phyloP scores from a whole-genome alignment of 306 rosid species.

The Cicer yamashitae region DNA sequence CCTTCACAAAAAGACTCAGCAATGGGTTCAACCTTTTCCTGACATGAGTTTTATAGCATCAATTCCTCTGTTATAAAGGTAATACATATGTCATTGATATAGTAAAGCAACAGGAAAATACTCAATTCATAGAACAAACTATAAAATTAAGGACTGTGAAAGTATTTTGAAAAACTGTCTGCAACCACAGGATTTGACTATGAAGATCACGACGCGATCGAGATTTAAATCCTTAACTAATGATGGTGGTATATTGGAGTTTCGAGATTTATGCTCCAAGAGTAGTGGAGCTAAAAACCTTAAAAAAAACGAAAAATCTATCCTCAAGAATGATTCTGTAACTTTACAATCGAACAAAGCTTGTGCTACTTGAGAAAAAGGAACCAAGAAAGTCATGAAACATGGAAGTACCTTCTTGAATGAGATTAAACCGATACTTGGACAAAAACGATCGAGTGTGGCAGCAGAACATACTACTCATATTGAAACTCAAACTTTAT shows the following conservation, averaged over 20 bases:
- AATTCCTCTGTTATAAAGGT: not conserved
- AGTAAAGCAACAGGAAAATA: slow-evolving; percentile 5
- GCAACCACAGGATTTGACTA: not conserved
- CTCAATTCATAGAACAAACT: not conserved
- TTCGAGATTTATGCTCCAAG: not conserved
- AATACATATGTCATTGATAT: not conserved
- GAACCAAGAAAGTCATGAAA: slow-evolving; percentile 24
- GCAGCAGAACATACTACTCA: slow-evolving; percentile 52
- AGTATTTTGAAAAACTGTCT: not conserved
- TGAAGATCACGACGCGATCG: not conserved
- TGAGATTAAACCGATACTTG: slow-evolving; percentile 7
- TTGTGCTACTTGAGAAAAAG: slow-evolving; percentile 22
- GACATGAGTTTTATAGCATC: not conserved
- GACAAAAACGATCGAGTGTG: slow-evolving; percentile 7
- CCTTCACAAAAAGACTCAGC: too few species aligned
- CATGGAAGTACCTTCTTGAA: slow-evolving; percentile 41
- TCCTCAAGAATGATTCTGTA: slow-evolving; percentile 20
- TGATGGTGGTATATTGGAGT: not conserved
- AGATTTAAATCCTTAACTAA: not conserved
- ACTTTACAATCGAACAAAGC: slow-evolving; percentile 43
- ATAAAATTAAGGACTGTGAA: not conserved
- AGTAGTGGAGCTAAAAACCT: not conserved
- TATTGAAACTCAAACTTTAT: slow-evolving; percentile 65
- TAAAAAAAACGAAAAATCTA: slow-evolving; percentile 13
- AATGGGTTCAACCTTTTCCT: not conserved